A percentile compares a stretch with the other conserved stretches of the same genome.
These are phyloP conservation scores for Salix purpurea DNA, from an alignment of 345 rosid genomes.

Conservation along the genomic window DNA sequence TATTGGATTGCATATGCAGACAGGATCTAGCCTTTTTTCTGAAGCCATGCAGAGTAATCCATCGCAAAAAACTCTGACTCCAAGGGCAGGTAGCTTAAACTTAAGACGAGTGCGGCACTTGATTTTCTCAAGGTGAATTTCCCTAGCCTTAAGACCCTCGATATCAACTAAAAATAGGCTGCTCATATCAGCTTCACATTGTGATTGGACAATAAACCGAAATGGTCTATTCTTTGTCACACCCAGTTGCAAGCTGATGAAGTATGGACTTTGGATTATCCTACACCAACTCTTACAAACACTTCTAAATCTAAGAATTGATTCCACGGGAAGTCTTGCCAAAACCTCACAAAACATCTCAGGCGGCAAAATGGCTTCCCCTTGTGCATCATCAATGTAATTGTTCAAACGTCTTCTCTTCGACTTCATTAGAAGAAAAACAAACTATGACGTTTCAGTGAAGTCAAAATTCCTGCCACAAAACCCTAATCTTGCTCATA, in stretches of 20 bases:
- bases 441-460: not conserved
- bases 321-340: slow-evolving; percentile 2
- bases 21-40: not conserved
- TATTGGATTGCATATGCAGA: slow-evolving; percentile 1
- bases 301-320: not conserved
- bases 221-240: not conserved
- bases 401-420: not conserved
- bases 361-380: not conserved
- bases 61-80: not conserved
- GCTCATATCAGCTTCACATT: not conserved
- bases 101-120: not conserved
- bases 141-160: not conserved
- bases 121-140: slow-evolving; percentile 1
- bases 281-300: slow-evolving; percentile 1
- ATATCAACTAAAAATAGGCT: not conserved
- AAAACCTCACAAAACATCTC: slow-evolving; percentile 2
- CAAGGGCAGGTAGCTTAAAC: not conserved
- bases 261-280: not conserved
- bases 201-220: not conserved
- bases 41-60: not conserved
- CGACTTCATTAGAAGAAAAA: not conserved
- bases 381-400: not conserved
- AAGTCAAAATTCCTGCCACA: not conserved
- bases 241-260: not conserved
- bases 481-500: not conserved